Evolutionary conservation across 176 grass and related monocot genomes (phyloP), one percentile per base, ranked within the genome.

Genomic region (Pontederia crassipes): DNA sequence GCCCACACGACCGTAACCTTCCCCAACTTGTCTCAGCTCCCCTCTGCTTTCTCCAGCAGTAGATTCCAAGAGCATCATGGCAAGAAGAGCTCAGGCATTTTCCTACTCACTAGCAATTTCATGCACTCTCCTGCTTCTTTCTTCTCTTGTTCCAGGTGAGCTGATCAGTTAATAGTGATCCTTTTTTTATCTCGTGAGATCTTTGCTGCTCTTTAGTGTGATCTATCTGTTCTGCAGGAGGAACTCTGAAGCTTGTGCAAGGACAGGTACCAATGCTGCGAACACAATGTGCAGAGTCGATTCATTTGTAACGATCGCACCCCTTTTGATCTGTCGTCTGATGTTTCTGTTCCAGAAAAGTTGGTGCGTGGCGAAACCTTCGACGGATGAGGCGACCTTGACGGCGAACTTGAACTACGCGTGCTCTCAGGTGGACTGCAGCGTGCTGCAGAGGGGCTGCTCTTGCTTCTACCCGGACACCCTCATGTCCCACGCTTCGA

Each of bases 301-400:
- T 4, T 8, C 6, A 9, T 55, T 3, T 55, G 54, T 17, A n/a
- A 8, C 0, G 54, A 54, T 54, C 12, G 14, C 1, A 54, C 1
- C 0, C 2, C 9, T 8, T 17, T 54, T 54, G 13, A 16, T 54
- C 15, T 55, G n/a, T 24, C 16, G 16, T 35, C 10, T 28, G n/a
- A 64, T 48, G 48, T 64, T 64, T 26, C 17, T 54, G 9, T 57
- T 9, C 62, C 74, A 82, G 80, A 67, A 56, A 17, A 82, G 74
- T 18, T 82, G 74, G 74, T 82, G 80, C 54, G 68, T 82, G 10
- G 80, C 74, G 24, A 82, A 82, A 59, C 80, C 80, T 3, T 69
- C 63, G 8, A 45, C 68, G 0, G 68, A 68, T 47, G 68, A 77
- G 5, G 65, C 80, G 2, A 67, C 20, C 0, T 62, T 82, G 49